These are phyloP conservation scores for Ceratobasidium papillatum DNA, from an alignment of 1,284 basidiomycete genomes.

Conservation along the genomic window DNA sequence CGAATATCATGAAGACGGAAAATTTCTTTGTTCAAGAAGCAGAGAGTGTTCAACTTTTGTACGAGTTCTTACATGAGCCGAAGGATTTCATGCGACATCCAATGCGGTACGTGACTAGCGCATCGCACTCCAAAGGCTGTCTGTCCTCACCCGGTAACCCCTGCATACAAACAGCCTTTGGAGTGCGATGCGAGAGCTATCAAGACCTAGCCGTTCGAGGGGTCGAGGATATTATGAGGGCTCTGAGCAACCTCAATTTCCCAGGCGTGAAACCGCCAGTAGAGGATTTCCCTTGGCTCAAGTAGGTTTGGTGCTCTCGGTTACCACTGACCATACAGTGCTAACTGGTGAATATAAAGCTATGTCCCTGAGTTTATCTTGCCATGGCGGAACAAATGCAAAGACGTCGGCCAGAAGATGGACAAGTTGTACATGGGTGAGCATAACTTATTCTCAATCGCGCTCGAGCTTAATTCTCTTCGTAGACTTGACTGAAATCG, in stretches of 20 bases:
- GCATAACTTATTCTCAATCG: neutral
- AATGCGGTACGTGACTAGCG: conserved; percentile 36
- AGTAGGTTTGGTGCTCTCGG: neutral
- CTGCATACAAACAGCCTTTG: no score
- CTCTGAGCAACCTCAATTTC: neutral
- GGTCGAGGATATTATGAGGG: conserved; percentile 8
- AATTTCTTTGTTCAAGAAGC: conserved; percentile 18
- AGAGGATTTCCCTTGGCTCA: neutral
- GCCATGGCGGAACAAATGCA: conserved; percentile 18
- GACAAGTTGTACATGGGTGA: conserved; percentile 19
- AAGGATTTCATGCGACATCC: conserved; percentile 26
- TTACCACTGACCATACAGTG: neutral
- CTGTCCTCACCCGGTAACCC: no score
- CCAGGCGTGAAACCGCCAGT: neutral
- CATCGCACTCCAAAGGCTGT: conserved; percentile 5
- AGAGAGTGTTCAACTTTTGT: conserved; percentile 30
- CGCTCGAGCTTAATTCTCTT: neutral
- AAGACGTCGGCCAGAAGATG: neutral
- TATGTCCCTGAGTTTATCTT: conserved; percentile 1
- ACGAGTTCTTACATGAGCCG: conserved; percentile 35
- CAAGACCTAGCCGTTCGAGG: neutral
- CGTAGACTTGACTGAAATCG: conserved; percentile 14
- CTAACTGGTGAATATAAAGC: neutral
- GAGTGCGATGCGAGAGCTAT: neutral
- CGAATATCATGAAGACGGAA: conserved; percentile 17